Evolutionary conservation across 768 basidiomycete genomes (phyloP).

Genomic region (Termitomyces sp.): DNA sequence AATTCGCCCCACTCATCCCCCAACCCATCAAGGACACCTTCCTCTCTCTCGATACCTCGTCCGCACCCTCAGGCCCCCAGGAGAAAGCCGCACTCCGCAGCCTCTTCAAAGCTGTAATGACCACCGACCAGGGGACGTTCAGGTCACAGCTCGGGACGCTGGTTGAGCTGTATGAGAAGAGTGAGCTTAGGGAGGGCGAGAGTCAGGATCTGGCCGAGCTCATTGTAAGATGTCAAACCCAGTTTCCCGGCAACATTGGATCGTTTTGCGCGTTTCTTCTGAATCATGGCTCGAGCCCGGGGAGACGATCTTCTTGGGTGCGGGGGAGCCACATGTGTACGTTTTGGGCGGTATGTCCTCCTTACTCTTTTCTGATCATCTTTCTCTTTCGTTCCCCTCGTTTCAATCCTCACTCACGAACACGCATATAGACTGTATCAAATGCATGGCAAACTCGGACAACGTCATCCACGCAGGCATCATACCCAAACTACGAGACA

Average conservation of each 20-base stretch:
- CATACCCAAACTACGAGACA: slow-evolving; percentile 94
- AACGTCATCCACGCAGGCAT: slow-evolving; percentile 98
- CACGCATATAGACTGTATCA: too few relatives aligned
- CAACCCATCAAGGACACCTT: too few relatives aligned
- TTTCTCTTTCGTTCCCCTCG: too few relatives aligned
- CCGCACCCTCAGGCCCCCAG: slow-evolving; percentile 39
- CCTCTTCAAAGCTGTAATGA: too few relatives aligned
- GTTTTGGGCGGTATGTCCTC: too few relatives aligned
- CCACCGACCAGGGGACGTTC: slow-evolving; percentile 54
- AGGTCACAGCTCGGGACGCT: slow-evolving; percentile 55
- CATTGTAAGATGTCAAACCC: slow-evolving; percentile 57
- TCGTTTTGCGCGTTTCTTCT: slow-evolving; percentile 52
- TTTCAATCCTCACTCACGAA: too few relatives aligned
- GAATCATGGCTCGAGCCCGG: slow-evolving; percentile 81
- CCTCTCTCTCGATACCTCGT: too few relatives aligned
- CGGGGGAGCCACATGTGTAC: too few relatives aligned
- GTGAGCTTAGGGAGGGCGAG: slow-evolving; percentile 38
- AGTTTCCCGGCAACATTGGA: slow-evolving; percentile 94
- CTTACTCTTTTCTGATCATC: too few relatives aligned
- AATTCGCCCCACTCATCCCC: too few relatives aligned
- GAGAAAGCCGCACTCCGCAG: slow-evolving; percentile 67
- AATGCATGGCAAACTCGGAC: too few relatives aligned
- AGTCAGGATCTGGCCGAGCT: slow-evolving; percentile 54
- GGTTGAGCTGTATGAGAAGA: slow-evolving; percentile 58
- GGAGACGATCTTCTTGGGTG: slow-evolving; percentile 92